Base-by-base conservation (phyloP, 495 filamentous ascomycete species). In the Neurospora sublineolata region DNA sequence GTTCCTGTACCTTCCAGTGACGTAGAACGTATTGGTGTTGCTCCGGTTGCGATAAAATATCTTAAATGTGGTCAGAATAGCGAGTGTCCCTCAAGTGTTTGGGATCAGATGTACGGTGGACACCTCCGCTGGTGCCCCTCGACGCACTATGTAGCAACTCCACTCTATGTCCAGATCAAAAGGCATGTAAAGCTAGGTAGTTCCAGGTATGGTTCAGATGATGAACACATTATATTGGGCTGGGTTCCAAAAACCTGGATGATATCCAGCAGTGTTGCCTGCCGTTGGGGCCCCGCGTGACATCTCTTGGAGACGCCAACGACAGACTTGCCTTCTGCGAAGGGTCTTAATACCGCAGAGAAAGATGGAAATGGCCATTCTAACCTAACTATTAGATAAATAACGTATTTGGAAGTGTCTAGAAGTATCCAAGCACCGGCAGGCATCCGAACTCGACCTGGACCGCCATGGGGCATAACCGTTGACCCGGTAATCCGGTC, bases 321-420 rank as follows among this genome's bases (percentile, higher is more conserved):
- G 4, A 14, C 4, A 58, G 20, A 27, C 20, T 5, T 3, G 20
- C 46, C 4, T 27, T 58, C 10, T 23, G 10, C 9, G 8, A 60
- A 60, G 14, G 23, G 14, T 9, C 12, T 6, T 30, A 14, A 60
- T 60, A 33, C 52, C 27, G 0, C 52, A 18, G 4, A 23, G 4
- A 27, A 6, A 10, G 11, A 60, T 14, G 12, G 18, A 2, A 60
- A 16, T 33, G 23, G 18, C 4, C 0, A 0, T 23, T 52, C n/a
- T 52, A 10, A 23, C 10, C n/a, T n/a, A 42, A 42, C 41, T n/a
- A 42, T 27, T 58, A 6, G 52, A 60, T 27, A 27, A 60, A 60
- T 60, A 14, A 60, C 52, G 52, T 60, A 60, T 6, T 60, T 60
- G 52, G 14, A 60, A 33, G 52, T 60, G 27, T 9, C 52, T 60